Percentiles rank a stretch among this genome's conserved stretches.
These are phyloP conservation scores for Termitomyces sp. DNA, from an alignment of 768 basidiomycete species.

Conservation along the genomic window DNA sequence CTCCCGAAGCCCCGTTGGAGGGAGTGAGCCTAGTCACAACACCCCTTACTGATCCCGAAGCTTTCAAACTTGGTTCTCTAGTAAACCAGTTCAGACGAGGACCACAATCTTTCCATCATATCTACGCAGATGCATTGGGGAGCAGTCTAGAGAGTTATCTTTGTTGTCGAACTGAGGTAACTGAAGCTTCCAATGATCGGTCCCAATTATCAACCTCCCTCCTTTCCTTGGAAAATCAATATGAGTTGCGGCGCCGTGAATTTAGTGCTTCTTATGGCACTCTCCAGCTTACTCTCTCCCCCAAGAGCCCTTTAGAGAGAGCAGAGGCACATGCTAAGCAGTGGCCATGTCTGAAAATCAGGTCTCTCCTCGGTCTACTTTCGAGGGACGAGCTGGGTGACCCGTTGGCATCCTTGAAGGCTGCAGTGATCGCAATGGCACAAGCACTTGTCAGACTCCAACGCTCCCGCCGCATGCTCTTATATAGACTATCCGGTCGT, in stretches of 20 bases:
- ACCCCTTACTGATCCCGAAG: background rate
- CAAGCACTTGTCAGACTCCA: constrained; percentile 29
- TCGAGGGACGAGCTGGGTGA: constrained; percentile 17
- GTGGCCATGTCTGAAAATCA: constrained; percentile 35
- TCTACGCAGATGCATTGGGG: constrained; percentile 1
- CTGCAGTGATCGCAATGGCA: constrained; percentile 24
- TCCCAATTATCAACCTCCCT: background rate
- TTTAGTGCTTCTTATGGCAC: background rate
- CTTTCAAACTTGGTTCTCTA: background rate
- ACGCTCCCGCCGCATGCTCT: background rate
- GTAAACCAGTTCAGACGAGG: background rate
- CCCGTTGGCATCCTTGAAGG: constrained; percentile 25
- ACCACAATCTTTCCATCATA: background rate
- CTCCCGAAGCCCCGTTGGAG: background rate
- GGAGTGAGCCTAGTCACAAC: background rate
- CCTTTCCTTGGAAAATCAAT: background rate
- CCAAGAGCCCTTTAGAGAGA: constrained; percentile 2
- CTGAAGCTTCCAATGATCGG: background rate
- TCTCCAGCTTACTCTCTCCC: background rate
- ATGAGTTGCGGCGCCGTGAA: constrained; percentile 1
- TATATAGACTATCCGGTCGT: constrained; percentile 12
- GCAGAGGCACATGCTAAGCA: constrained; percentile 18
- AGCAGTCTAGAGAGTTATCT: background rate
- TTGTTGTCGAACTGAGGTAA: too few species aligned
- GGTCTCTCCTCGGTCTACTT: constrained; percentile 26